These are phyloP conservation scores for Yarrowia bubula DNA, from an alignment of 805 yeast genomes.

Conservation along the genomic window DNA sequence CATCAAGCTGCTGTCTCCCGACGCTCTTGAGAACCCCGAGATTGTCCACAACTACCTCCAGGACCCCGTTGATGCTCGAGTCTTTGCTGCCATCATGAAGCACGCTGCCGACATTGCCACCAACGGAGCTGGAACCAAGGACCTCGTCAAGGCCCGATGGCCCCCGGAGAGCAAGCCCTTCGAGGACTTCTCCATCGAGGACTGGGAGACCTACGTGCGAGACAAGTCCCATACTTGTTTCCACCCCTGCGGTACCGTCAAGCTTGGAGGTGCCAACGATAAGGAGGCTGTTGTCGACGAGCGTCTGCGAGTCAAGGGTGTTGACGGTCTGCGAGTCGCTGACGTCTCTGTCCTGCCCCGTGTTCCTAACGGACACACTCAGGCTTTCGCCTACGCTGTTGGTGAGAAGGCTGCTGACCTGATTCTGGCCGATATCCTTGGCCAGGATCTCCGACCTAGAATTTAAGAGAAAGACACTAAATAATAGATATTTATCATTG, in stretches of 20 bases:
- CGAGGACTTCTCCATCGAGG: slow-evolving; percentile 33
- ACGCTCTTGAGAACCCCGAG: slow-evolving; percentile 36
- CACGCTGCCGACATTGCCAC: slow-evolving; percentile 38
- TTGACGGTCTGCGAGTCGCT: slow-evolving; percentile 37
- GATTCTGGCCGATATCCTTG: slow-evolving; percentile 30
- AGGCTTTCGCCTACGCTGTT: slow-evolving; percentile 37
- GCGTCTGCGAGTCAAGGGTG: slow-evolving; percentile 38
- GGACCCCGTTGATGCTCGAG: slow-evolving; percentile 40
- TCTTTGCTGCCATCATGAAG: slow-evolving; percentile 39
- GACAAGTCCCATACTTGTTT: slow-evolving; percentile 40
- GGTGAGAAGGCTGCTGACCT: slow-evolving; percentile 39
- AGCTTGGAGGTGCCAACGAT: slow-evolving; percentile 31
- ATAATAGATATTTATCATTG: background rate
- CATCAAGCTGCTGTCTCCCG: slow-evolving; percentile 35
- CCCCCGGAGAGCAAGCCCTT: slow-evolving; percentile 40
- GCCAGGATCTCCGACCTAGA: slow-evolving; percentile 25
- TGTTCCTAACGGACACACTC: slow-evolving; percentile 38
- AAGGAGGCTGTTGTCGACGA: slow-evolving; percentile 38
- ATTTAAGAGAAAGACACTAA: background rate
- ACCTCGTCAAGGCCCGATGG: slow-evolving; percentile 37
- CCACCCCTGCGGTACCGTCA: slow-evolving; percentile 40
- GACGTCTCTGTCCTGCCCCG: slow-evolving; percentile 41
- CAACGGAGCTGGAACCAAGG: slow-evolving; percentile 39
- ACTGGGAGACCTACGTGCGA: slow-evolving; percentile 38
- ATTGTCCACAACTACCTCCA: slow-evolving; percentile 37